phyloP scores from a whole-genome alignment of 2,329 filamentous ascomycete species.

The Cladophialophora bantiana region DNA sequence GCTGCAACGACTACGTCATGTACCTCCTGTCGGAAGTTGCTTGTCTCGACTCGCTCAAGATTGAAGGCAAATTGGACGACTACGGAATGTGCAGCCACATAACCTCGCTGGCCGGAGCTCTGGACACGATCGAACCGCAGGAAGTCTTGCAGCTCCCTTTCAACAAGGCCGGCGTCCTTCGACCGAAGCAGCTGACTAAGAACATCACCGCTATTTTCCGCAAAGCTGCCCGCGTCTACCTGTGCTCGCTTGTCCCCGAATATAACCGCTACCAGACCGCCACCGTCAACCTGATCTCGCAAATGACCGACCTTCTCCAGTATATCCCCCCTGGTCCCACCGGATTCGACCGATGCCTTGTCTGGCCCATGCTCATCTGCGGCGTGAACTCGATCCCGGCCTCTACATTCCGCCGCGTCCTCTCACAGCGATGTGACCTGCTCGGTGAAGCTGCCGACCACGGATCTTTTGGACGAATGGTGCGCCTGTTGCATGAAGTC shows the following conservation, averaged over 20 bases:
- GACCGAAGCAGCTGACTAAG: conserved; percentile 80
- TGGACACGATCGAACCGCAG: conserved; percentile 46
- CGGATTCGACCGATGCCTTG: conserved; percentile 87
- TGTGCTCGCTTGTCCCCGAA: conserved; percentile 93
- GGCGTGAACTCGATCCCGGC: conserved; percentile 76
- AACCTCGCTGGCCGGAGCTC: conserved; percentile 75
- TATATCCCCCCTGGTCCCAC: conserved; percentile 80
- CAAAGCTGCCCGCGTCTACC: conserved; percentile 89
- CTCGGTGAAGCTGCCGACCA: conserved; percentile 79
- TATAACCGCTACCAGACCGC: conserved; percentile 77
- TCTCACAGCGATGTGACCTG: conserved; percentile 74
- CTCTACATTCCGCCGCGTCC: conserved; percentile 78
- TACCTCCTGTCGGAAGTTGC: conserved; percentile 97
- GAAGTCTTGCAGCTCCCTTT: conserved; percentile 66
- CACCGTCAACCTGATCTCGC: conserved; percentile 77
- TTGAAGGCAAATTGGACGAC: conserved; percentile 78
- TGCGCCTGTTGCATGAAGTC: conserved; percentile 78
- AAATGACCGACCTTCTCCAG: conserved; percentile 76
- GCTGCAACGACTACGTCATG: conserved; percentile 96
- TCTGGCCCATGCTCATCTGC: conserved; percentile 91
- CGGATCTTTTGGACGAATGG: conserved; percentile 86
- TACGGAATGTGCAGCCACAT: conserved; percentile 89
- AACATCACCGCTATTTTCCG: conserved; percentile 94
- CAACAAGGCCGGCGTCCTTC: conserved; percentile 72
- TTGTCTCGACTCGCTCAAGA: conserved; percentile 88